A percentile compares a stretch with the other conserved stretches of the same genome.
phyloP scores from a whole-genome alignment of 2,329 filamentous ascomycete genomes.

The Aspergillus transmontanensis region DNA sequence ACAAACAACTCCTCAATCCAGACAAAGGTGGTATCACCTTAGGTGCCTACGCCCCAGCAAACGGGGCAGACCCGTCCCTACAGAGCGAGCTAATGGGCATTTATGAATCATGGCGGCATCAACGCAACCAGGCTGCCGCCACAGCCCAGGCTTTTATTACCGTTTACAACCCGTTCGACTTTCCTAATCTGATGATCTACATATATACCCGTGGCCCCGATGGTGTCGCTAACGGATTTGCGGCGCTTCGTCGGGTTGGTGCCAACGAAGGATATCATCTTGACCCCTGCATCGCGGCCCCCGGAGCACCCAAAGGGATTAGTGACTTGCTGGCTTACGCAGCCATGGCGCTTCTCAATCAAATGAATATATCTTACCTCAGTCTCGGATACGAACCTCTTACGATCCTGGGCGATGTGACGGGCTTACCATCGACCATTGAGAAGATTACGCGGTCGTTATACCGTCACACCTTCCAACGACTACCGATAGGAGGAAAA shows the following conservation, averaged over 20 bases:
- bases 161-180: slow-evolving; percentile 43
- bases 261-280: slow-evolving; percentile 43
- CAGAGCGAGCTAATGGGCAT: slow-evolving; percentile 36
- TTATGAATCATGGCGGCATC: slow-evolving; percentile 42
- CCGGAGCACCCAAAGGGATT: slow-evolving; percentile 39
- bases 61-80: slow-evolving; percentile 32
- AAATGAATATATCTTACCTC: slow-evolving; percentile 36
- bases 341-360: slow-evolving; percentile 41
- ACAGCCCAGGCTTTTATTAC: slow-evolving; percentile 44
- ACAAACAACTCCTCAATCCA: slow-evolving; percentile 39
- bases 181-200: slow-evolving; percentile 44
- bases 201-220: slow-evolving; percentile 38
- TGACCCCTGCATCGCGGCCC: slow-evolving; percentile 43
- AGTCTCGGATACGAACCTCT: slow-evolving; percentile 45
- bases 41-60: slow-evolving; percentile 37
- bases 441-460: slow-evolving; percentile 32
- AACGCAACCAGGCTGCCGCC: slow-evolving; percentile 33
- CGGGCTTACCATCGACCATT: slow-evolving; percentile 32
- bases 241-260: slow-evolving; percentile 41
- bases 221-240: slow-evolving; percentile 40
- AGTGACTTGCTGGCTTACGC: slow-evolving; percentile 42
- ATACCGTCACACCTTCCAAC: slow-evolving; percentile 35
- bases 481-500: slow-evolving; percentile 41
- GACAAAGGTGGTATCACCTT: slow-evolving; percentile 37
- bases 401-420: slow-evolving; percentile 33